Conservation (phyloP, 108 stramenopile species). For the Epipyxis sp. region DNA sequence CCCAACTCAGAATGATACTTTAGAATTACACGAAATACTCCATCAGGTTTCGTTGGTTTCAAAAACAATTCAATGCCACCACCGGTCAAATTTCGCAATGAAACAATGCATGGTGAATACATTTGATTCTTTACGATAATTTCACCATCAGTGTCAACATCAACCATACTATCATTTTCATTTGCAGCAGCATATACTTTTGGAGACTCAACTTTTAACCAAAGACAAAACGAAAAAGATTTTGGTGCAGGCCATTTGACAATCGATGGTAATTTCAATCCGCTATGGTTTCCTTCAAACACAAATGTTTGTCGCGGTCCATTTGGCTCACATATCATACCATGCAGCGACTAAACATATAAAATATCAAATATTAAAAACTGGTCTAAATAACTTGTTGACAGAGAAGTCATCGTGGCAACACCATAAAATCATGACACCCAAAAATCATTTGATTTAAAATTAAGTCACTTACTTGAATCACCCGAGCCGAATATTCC, state of each 20-base stretch:
- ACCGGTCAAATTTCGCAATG: not conserved
- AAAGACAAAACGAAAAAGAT: slow-evolving; percentile 20
- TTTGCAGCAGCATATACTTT: not conserved
- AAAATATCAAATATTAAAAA: no score
- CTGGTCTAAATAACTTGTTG: no score
- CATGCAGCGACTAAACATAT: no score
- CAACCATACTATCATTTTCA: not conserved
- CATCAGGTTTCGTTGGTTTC: slow-evolving; percentile 7
- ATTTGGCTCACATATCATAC: not conserved
- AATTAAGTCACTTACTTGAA: no score
- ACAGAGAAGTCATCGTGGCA: no score
- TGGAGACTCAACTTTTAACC: slow-evolving; percentile 6
- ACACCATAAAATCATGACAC: no score
- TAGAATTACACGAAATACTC: not conserved
- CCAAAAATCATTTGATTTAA: no score
- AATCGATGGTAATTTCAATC: slow-evolving; percentile 12
- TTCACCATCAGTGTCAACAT: no score
- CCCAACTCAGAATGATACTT: not conserved
- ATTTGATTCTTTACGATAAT: not conserved
- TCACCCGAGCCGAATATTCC: not conserved
- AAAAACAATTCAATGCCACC: not conserved
- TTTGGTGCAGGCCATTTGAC: not conserved
- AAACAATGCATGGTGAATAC: not conserved
- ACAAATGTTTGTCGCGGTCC: slow-evolving; percentile 26
- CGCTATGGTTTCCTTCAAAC: slow-evolving; percentile 10